These are phyloP conservation scores for Collariella sp. DNA, from an alignment of 495 filamentous ascomycete genomes.

Conservation along the genomic window DNA sequence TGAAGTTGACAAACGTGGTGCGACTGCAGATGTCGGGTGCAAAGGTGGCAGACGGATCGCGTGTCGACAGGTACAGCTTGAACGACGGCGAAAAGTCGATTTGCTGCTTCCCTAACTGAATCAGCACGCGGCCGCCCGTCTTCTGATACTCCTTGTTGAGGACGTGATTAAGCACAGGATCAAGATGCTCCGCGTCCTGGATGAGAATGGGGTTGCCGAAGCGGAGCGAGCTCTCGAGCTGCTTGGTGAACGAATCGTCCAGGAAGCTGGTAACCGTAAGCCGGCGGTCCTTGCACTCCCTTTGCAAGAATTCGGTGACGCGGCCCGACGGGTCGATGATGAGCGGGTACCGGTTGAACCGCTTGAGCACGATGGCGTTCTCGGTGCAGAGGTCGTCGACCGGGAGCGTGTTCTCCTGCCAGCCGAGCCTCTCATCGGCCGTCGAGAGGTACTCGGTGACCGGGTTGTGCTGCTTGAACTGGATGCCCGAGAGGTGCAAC, in stretches of 20 bases:
- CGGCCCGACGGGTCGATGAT: constrained; percentile 97
- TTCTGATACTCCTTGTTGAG: constrained; percentile 99
- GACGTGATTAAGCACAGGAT: constrained; percentile 96
- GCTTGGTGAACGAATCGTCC: constrained; percentile 96
- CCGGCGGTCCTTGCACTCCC: constrained; percentile 83
- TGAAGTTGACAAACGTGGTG: constrained; percentile 99
- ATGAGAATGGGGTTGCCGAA: constrained; percentile 99
- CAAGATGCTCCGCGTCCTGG: constrained; percentile 93
- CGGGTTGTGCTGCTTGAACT: constrained; percentile 87
- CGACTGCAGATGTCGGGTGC: constrained; percentile 97
- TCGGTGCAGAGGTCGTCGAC: constrained; percentile 99
- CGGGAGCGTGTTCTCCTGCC: constrained; percentile 90
- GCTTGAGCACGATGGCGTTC: constrained; percentile 92
- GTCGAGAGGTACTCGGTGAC: constrained; percentile 95
- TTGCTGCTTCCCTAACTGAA: constrained; percentile 96
- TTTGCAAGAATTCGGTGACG: constrained; percentile 87
- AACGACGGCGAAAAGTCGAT: constrained; percentile 99
- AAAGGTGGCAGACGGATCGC: constrained; percentile 93
- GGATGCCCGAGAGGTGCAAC: constrained; percentile 78
- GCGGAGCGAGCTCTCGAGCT: constrained; percentile 88
- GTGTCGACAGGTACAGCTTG: constrained; percentile 87
- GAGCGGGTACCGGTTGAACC: constrained; percentile 95
- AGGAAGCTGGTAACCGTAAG: constrained; percentile 97
- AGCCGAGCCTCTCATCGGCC: constrained; percentile 85
- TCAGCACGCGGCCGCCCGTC: constrained; percentile 96